phyloP scores from a whole-genome alignment of 2,329 filamentous ascomycete genomes.

The Corinectria fuckeliana region DNA sequence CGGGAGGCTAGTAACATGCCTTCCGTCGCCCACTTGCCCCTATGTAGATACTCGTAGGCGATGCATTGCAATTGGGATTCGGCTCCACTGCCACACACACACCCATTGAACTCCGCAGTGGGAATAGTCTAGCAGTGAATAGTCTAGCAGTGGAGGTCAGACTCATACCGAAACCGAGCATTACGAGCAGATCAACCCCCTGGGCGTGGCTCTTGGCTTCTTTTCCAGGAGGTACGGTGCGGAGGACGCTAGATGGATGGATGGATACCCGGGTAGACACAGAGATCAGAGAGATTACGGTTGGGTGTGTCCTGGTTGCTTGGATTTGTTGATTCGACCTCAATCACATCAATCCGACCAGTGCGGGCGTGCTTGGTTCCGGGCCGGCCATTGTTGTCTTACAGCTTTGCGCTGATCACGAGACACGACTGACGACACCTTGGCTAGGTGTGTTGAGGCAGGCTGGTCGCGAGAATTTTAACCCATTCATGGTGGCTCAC shows the following conservation, averaged over 20 bases:
- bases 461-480: background rate
- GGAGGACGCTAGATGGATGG: background rate
- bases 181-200: background rate
- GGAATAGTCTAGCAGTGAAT: too few relatives aligned
- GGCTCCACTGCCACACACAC: slow-evolving; percentile 1
- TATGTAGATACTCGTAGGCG: too few relatives aligned
- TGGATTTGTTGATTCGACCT: background rate
- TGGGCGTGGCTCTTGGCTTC: slow-evolving; percentile 1
- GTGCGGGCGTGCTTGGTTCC: background rate
- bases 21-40: background rate
- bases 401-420: background rate
- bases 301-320: too few relatives aligned
- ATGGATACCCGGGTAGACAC: too few relatives aligned
- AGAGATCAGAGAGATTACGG: background rate
- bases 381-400: background rate
- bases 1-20: slow-evolving; percentile 6
- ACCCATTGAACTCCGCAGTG: slow-evolving; percentile 2
- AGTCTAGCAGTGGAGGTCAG: too few relatives aligned
- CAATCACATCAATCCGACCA: background rate
- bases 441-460: background rate
- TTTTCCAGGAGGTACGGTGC: background rate
- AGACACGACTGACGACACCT: background rate
- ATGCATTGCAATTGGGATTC: background rate
- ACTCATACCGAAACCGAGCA: background rate
- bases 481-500: slow-evolving; percentile 28